Conservation (phyloP, 306 rosid species). For the Purshia tridentata region DNA sequence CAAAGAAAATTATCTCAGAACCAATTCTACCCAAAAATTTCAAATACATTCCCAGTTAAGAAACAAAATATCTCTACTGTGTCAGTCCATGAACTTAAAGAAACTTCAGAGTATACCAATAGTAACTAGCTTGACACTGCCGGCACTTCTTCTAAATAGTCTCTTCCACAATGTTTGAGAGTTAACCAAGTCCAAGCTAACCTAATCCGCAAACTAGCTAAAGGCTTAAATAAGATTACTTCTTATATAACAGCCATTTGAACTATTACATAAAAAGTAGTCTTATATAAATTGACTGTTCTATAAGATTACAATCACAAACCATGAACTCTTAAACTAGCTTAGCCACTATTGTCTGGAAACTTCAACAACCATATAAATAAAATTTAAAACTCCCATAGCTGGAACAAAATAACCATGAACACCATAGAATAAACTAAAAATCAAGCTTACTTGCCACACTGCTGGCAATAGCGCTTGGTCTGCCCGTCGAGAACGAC, state of each 20-base stretch:
- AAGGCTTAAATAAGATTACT: too few relatives aligned
- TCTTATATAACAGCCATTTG: too few relatives aligned
- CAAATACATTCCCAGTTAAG: background rate
- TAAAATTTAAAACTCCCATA: background rate
- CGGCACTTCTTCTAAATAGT: background rate
- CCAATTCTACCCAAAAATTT: background rate
- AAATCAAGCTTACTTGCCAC: conserved; percentile 74
- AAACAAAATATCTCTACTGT: background rate
- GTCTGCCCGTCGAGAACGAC: conserved; percentile 60
- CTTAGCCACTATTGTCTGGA: background rate
- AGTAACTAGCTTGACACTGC: background rate
- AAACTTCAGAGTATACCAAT: background rate
- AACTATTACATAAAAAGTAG: too few relatives aligned
- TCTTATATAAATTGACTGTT: too few relatives aligned
- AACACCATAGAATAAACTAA: background rate
- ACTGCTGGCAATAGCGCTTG: conserved; percentile 94
- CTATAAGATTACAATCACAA: background rate
- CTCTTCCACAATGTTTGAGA: background rate
- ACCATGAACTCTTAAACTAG: background rate
- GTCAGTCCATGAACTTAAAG: background rate
- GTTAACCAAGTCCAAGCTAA: background rate
- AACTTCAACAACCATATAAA: background rate
- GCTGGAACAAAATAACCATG: background rate
- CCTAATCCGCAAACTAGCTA: background rate
- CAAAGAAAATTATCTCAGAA: background rate